A percentile compares a stretch with the other conserved stretches of the same genome.
phyloP scores from a whole-genome alignment of 306 rosid species.

The Elaeagnus macrophylla region DNA sequence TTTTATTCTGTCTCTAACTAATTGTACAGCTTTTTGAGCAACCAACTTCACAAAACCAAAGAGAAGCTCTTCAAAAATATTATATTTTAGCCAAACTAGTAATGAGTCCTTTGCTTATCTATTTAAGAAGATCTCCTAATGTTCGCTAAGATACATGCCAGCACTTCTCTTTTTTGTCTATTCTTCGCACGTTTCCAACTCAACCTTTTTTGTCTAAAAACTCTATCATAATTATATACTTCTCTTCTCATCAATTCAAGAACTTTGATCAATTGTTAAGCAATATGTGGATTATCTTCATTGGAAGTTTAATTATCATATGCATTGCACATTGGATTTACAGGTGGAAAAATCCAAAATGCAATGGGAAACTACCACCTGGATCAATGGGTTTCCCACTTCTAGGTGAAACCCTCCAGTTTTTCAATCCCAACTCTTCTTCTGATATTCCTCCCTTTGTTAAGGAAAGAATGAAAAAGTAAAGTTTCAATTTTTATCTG shows the following conservation, averaged over 20 bases:
- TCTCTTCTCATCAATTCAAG: conserved; percentile 10
- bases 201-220: conserved; percentile 13
- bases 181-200: conserved; percentile 35
- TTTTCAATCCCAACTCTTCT: conserved; percentile 42
- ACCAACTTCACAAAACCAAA: conserved; percentile 35
- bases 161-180: conserved; percentile 46
- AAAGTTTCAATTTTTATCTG: neutral
- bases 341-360: conserved; percentile 52
- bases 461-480: conserved; percentile 48
- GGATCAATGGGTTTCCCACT: conserved; percentile 81
- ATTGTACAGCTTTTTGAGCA: conserved; percentile 47
- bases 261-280: neutral
- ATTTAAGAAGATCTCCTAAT: conserved; percentile 58
- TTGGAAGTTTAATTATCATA: conserved; percentile 49
- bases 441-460: conserved; percentile 53
- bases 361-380: conserved; percentile 56
- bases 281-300: conserved; percentile 57
- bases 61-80: conserved; percentile 12
- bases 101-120: conserved; percentile 27
- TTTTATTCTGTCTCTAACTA: conserved; percentile 66
- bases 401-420: conserved; percentile 55
- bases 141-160: conserved; percentile 55
- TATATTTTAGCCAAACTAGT: conserved; percentile 13
- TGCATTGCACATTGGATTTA: conserved; percentile 45
- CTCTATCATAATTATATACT: conserved; percentile 6